Conservation (phyloP, 2,329 filamentous ascomycete genomes). For the Colletotrichum ledebouriae region DNA sequence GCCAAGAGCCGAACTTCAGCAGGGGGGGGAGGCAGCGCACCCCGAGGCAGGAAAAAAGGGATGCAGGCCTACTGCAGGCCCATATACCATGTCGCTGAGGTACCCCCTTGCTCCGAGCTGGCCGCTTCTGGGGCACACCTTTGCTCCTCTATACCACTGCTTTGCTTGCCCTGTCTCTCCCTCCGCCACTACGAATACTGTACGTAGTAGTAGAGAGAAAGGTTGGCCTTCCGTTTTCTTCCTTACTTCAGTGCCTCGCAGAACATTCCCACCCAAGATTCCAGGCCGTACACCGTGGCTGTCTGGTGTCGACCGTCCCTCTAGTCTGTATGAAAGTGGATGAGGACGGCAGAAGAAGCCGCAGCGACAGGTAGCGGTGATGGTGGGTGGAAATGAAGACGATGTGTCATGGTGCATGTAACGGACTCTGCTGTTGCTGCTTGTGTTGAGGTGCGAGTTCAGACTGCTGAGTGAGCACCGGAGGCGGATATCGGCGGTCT, state of each 20-base stretch:
- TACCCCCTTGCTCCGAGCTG: slow-evolving; percentile 19
- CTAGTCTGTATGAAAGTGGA: slow-evolving; percentile 10
- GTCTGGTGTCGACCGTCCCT: slow-evolving; percentile 5
- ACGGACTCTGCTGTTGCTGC: not conserved
- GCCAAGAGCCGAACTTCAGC: slow-evolving; percentile 30
- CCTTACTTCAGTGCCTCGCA: no score
- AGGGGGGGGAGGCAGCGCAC: slow-evolving; percentile 25
- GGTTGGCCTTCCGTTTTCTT: not conserved
- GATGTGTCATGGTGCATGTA: slow-evolving; percentile 35
- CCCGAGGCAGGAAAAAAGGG: slow-evolving; percentile 32
- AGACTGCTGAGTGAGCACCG: slow-evolving; percentile 2
- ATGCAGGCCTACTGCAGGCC: slow-evolving; percentile 36
- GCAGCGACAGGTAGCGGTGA: slow-evolving; percentile 23
- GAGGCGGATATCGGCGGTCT: slow-evolving; percentile 22
- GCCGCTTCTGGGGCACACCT: slow-evolving; percentile 36
- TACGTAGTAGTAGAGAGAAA: not conserved
- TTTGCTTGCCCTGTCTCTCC: slow-evolving; percentile 14
- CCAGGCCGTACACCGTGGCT: not conserved
- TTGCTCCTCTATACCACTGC: not conserved
- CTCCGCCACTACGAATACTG: not conserved
- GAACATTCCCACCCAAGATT: no score
- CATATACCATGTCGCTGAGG: slow-evolving; percentile 11
- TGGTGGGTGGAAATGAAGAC: slow-evolving; percentile 18
- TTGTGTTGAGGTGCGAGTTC: not conserved
- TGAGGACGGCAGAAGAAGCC: slow-evolving; percentile 18